Conservation (phyloP, 352 stramenopile species). For the Phytophthora rubi region DNA sequence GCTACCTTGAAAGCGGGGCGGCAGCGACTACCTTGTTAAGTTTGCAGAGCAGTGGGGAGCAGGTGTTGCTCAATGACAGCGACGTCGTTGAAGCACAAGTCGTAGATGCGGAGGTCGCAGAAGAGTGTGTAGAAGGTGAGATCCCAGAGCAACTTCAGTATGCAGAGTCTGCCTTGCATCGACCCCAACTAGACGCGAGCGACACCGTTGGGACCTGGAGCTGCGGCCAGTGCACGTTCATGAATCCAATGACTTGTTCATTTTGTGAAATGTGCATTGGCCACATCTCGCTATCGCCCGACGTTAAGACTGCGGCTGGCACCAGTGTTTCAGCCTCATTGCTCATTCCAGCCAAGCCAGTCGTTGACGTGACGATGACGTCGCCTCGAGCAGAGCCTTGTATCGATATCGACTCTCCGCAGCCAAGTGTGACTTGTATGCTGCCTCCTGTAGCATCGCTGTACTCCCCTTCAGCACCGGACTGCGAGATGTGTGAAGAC, state of each 20-base stretch:
- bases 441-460: constrained; percentile 14
- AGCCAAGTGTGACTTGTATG: constrained; percentile 11
- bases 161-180: constrained; percentile 1
- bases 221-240: constrained; percentile 63
- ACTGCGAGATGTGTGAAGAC: constrained; percentile 22
- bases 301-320: constrained; percentile 25
- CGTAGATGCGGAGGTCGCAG: constrained; percentile 43
- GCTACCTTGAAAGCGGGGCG: constrained; percentile 15
- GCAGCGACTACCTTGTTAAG: constrained; percentile 25
- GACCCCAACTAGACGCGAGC: constrained; percentile 6
- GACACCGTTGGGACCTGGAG: constrained; percentile 41
- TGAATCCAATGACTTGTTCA: constrained; percentile 58
- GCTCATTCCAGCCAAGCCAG: constrained; percentile 22
- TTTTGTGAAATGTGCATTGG: constrained; percentile 71
- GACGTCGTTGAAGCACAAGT: constrained; percentile 50
- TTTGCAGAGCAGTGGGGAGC: constrained; percentile 14
- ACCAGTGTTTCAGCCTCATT: constrained; percentile 33
- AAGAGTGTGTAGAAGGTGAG: constrained; percentile 20
- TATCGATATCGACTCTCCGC: background rate
- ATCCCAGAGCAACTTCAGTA: background rate
- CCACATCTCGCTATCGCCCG: constrained; percentile 55
- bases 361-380: constrained; percentile 16
- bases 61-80: background rate
- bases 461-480: constrained; percentile 37
- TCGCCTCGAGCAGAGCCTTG: constrained; percentile 6